A percentile compares a stretch with the other conserved stretches of the same genome.
Evolutionary conservation across 208 protist genomes (phyloP).

Genomic region (Acanthamoeba castellanii): DNA sequence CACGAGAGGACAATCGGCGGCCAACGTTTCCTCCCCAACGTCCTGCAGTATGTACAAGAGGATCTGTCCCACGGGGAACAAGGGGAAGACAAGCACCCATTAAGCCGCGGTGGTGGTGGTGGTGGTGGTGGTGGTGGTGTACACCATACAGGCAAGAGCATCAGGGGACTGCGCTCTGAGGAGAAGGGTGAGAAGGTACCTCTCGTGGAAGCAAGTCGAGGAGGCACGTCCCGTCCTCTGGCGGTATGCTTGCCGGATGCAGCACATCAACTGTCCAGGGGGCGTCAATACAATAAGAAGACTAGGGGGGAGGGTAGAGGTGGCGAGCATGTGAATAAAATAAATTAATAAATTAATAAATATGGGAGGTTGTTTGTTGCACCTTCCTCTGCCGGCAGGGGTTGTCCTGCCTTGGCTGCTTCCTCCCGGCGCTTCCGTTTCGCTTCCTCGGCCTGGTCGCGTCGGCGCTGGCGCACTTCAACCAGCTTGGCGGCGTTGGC

Average conservation of each 20-base stretch:
- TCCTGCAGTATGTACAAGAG: constrained; percentile 53
- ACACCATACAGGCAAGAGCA: too few relatives aligned
- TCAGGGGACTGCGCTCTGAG: neutral
- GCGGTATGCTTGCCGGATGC: neutral
- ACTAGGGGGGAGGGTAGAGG: neutral
- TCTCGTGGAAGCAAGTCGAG: constrained; percentile 7
- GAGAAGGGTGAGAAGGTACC: neutral
- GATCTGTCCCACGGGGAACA: neutral
- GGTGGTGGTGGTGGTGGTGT: too few relatives aligned
- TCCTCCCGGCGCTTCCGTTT: neutral
- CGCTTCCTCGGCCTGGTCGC: neutral
- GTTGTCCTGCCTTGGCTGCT: neutral
- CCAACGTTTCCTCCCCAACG: constrained; percentile 35
- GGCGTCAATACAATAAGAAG: neutral
- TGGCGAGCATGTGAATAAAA: too few relatives aligned
- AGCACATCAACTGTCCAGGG: neutral
- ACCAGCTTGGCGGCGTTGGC: neutral
- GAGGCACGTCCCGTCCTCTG: neutral
- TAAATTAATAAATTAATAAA: too few relatives aligned
- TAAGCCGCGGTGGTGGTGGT: too few relatives aligned
- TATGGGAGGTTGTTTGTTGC: neutral
- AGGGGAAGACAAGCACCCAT: neutral
- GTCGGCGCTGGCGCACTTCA: neutral
- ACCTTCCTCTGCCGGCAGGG: neutral
- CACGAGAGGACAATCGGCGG: neutral